Conservation (phyloP, 495 filamentous ascomycete genomes). For the Neurospora sp. region DNA sequence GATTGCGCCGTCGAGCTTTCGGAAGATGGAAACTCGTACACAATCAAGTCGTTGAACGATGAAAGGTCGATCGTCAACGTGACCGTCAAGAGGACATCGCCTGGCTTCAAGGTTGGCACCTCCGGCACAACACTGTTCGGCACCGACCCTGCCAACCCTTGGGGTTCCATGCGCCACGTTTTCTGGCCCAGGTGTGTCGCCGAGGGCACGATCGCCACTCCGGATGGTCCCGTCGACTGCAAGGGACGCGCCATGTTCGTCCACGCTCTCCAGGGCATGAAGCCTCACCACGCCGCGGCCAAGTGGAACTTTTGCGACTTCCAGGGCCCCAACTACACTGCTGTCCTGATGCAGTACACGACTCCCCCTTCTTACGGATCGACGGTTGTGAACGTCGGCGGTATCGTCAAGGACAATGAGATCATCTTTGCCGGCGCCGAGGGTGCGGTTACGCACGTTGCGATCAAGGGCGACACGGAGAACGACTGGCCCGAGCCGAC, state of each 20-base stretch:
- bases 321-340: constrained; percentile 76
- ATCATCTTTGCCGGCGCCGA: constrained; percentile 61
- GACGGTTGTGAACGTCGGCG: constrained; percentile 77
- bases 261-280: constrained; percentile 93
- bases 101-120: constrained; percentile 79
- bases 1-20: constrained; percentile 73
- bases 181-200: constrained; percentile 86
- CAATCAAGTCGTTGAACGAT: constrained; percentile 77
- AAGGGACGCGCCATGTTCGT: constrained; percentile 67
- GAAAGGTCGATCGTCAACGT: constrained; percentile 69
- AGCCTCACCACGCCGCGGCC: constrained; percentile 91
- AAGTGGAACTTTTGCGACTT: constrained; percentile 92
- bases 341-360: constrained; percentile 89
- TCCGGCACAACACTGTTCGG: constrained; percentile 79
- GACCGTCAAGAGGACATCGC: constrained; percentile 61
- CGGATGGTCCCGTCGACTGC: constrained; percentile 73
- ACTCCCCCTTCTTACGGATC: constrained; percentile 92
- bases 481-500: constrained; percentile 87
- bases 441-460: constrained; percentile 56
- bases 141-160: constrained; percentile 72
- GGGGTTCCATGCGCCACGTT: constrained; percentile 82
- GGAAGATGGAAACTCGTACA: constrained; percentile 70
- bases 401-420: constrained; percentile 68
- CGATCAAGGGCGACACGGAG: constrained; percentile 55
- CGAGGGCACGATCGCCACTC: constrained; percentile 75